These are phyloP conservation scores for Aspergillus nidulans DNA, from an alignment of 495 filamentous ascomycete species.

Conservation along the genomic window DNA sequence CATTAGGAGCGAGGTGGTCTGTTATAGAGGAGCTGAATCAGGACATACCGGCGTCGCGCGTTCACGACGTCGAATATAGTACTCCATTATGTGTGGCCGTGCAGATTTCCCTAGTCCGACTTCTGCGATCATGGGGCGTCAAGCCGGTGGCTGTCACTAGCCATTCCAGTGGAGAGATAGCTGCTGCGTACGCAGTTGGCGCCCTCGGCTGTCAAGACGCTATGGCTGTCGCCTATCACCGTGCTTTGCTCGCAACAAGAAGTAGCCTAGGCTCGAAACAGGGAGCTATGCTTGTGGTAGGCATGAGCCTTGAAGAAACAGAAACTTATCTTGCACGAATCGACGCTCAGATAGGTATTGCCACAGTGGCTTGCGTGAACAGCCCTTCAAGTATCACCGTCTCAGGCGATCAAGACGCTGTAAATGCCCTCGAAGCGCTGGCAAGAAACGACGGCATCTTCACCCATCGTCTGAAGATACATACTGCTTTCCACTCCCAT, in stretches of 20 bases:
- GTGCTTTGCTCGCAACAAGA: conserved; percentile 5
- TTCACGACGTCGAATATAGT: conserved; percentile 14
- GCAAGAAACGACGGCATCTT: conserved; percentile 15
- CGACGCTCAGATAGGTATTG: conserved; percentile 1
- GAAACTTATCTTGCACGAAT: conserved; percentile 17
- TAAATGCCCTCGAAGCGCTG: conserved; percentile 12
- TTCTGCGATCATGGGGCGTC: conserved; percentile 10
- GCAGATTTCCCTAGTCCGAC: conserved; percentile 5
- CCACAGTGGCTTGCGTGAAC: conserved; percentile 25
- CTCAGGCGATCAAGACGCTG: conserved; percentile 26
- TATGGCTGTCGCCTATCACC: conserved; percentile 23
- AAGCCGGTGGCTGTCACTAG: conserved; percentile 7
- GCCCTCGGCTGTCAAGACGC: conserved; percentile 13
- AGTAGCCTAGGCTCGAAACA: not conserved
- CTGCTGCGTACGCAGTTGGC: conserved; percentile 14
- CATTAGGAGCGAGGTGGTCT: not conserved
- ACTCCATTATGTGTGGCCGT: conserved; percentile 28
- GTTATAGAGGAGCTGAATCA: not conserved
- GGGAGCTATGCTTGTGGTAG: not conserved
- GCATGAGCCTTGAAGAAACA: not conserved
- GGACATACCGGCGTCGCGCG: not conserved
- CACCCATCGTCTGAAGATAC: conserved; percentile 29
- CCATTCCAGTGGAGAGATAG: conserved; percentile 21
- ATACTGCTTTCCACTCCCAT: conserved; percentile 17
- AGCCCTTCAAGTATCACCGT: conserved; percentile 20